These are phyloP conservation scores for Nothophoma quercina DNA, from an alignment of 2,329 filamentous ascomycete species.

Conservation along the genomic window DNA sequence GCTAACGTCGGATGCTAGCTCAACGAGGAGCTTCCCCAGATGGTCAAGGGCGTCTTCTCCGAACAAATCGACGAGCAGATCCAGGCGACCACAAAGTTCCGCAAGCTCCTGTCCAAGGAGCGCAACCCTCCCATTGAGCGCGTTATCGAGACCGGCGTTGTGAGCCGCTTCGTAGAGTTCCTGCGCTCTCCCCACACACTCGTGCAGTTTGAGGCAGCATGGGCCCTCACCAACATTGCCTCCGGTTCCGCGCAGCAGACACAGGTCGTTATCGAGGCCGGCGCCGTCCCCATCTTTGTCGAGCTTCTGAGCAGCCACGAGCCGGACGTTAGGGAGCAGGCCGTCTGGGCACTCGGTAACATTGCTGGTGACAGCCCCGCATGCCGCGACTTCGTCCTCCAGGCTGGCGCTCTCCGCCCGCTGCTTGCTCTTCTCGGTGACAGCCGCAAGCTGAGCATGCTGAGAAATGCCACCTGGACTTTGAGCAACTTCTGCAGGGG, in stretches of 20 bases:
- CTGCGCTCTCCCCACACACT: constrained; percentile 96
- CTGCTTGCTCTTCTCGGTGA: constrained; percentile 90
- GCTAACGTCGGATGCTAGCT: constrained; percentile 64
- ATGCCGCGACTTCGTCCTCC: constrained; percentile 95
- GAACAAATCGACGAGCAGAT: constrained; percentile 99
- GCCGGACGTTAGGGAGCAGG: constrained; percentile 96
- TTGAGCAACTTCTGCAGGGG: constrained; percentile 99
- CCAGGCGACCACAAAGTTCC: constrained; percentile 95
- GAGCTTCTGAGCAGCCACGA: constrained; percentile 95
- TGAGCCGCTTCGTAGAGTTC: constrained; percentile 97
- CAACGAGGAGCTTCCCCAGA: constrained; percentile 96
- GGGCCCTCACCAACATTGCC: constrained; percentile 99
- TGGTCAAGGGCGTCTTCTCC: constrained; percentile 98
- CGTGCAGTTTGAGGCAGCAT: constrained; percentile 98
- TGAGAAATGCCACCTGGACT: constrained; percentile 98
- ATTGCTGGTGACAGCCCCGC: constrained; percentile 98
- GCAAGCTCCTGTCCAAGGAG: constrained; percentile 97
- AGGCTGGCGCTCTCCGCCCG: constrained; percentile 88
- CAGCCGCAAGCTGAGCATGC: constrained; percentile 98
- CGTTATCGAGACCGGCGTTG: constrained; percentile 98
- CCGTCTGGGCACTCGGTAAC: constrained; percentile 97
- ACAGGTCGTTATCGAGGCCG: constrained; percentile 97
- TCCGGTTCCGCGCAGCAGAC: constrained; percentile 97
- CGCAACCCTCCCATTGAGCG: constrained; percentile 98
- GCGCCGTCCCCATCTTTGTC: constrained; percentile 97